A percentile compares a stretch with the other conserved stretches of the same genome.
phyloP scores from a whole-genome alignment of 2,329 filamentous ascomycete genomes.

The Ascocoryne sarcoides region DNA sequence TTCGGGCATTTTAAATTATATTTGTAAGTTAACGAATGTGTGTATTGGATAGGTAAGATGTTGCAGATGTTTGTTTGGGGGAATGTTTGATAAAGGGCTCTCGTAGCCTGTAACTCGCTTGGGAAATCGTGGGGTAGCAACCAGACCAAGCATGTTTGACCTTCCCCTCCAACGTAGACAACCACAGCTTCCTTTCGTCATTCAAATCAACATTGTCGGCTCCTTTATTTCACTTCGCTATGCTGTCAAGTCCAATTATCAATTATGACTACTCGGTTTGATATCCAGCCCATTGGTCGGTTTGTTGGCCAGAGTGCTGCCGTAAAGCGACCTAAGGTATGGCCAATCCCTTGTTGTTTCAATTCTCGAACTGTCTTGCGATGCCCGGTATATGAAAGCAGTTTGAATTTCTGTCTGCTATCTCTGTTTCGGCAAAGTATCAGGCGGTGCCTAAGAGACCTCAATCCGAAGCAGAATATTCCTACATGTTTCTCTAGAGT shows the following conservation, averaged over 20 bases:
- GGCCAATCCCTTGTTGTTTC: conserved; percentile 14
- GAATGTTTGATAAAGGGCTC: conserved; percentile 8
- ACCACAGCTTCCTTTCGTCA: no score
- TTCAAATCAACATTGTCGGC: no score
- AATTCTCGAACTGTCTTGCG: no score
- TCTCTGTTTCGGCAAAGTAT: no score
- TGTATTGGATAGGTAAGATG: conserved; percentile 3
- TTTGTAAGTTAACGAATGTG: conserved; percentile 1
- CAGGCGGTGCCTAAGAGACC: no score
- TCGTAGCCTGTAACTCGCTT: background rate
- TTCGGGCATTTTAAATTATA: conserved; percentile 27
- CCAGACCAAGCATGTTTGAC: no score
- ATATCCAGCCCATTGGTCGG: conserved; percentile 59
- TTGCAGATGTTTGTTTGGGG: conserved; percentile 3
- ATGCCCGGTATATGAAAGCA: no score
- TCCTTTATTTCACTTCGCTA: no score
- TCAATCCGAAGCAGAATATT: background rate
- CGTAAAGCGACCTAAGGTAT: conserved; percentile 66
- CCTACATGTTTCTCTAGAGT: no score
- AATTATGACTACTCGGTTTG: conserved; percentile 39
- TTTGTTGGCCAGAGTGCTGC: conserved; percentile 61
- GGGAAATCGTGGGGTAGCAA: background rate
- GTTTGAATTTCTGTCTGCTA: no score
- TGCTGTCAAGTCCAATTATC: no score
- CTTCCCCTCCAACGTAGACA: no score